Percentiles rank a stretch among this genome's conserved stretches.
Evolutionary conservation across 2,329 filamentous ascomycete genomes (phyloP).

Genomic region (Colletotrichum orchidophilum): DNA sequence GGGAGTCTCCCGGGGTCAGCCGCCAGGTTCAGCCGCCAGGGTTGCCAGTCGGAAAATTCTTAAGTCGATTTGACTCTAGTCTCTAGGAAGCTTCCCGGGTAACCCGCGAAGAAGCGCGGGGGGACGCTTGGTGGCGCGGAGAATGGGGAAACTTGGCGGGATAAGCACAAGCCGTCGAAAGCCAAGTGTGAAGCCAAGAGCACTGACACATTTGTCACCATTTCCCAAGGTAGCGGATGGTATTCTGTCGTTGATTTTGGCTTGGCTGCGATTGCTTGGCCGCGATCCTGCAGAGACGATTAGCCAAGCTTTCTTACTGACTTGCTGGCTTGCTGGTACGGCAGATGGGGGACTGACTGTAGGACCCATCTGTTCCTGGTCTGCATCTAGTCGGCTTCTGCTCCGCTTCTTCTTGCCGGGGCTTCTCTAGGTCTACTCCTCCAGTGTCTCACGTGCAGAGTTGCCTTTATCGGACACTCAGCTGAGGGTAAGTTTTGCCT

Average conservation of each 20-base stretch:
- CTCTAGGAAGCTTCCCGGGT: neutral
- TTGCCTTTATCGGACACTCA: neutral
- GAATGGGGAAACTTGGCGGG: neutral
- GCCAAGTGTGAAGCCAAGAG: constrained; percentile 30
- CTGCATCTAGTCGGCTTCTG: constrained; percentile 4
- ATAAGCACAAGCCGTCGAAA: constrained; percentile 9
- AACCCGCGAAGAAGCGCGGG: constrained; percentile 17
- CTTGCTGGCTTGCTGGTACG: neutral
- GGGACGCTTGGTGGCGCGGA: constrained; percentile 11
- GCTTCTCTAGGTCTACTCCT: neutral
- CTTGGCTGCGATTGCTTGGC: neutral
- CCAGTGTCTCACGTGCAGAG: constrained; percentile 16
- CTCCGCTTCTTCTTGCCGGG: neutral
- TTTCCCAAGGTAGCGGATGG: neutral
- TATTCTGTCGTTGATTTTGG: constrained; percentile 3
- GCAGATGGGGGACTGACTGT: neutral
- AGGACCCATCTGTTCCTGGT: neutral
- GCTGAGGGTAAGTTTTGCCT: neutral
- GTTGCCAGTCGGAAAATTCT: constrained; percentile 28
- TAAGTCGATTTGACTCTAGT: constrained; percentile 29
- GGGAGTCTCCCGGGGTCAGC: constrained; percentile 3
- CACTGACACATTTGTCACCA: constrained; percentile 6
- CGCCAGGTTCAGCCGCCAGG: constrained; percentile 15
- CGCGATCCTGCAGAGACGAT: neutral
- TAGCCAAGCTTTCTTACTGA: neutral